These are phyloP conservation scores for Naegleria fowleri DNA, from an alignment of 208 protist species.

Conservation along the genomic window DNA sequence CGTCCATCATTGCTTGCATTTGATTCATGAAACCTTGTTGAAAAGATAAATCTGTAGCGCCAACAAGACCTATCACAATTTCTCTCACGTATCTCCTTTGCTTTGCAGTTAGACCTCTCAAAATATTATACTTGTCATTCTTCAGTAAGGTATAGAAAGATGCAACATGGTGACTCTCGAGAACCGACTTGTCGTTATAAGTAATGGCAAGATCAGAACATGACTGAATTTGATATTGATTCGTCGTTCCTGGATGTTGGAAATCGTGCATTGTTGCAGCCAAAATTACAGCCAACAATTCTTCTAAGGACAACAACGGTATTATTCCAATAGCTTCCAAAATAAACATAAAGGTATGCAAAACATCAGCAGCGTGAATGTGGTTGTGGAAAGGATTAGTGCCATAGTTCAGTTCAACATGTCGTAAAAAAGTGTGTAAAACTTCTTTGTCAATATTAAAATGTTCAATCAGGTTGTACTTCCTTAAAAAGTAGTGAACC, in stretches of 20 bases:
- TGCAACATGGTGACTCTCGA: constrained; percentile 32
- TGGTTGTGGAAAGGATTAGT: constrained; percentile 14
- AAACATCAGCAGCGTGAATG: constrained; percentile 24
- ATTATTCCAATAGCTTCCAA: not conserved
- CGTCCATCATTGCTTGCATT: not conserved
- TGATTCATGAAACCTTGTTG: constrained; percentile 26
- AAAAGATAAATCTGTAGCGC: constrained; percentile 41
- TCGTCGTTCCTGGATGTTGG: constrained; percentile 42
- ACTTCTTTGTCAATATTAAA: not conserved
- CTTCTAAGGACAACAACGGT: not conserved
- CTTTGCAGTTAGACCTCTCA: constrained; percentile 8
- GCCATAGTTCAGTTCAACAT: not conserved
- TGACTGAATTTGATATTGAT: constrained; percentile 34
- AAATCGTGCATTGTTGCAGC: constrained; percentile 34
- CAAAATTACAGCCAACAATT: constrained; percentile 34
- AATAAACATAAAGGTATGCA: not conserved
- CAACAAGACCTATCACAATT: constrained; percentile 13
- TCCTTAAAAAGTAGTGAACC: not conserved
- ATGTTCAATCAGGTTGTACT: not conserved
- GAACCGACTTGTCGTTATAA: constrained; percentile 41
- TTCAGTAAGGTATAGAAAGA: constrained; percentile 20
- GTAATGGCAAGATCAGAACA: constrained; percentile 24
- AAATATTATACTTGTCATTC: constrained; percentile 28
- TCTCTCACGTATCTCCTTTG: constrained; percentile 29
- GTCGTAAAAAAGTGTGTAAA: not conserved